Conservation (phyloP, 192 early-diverging fungal species). For the Coemansia sp. region DNA sequence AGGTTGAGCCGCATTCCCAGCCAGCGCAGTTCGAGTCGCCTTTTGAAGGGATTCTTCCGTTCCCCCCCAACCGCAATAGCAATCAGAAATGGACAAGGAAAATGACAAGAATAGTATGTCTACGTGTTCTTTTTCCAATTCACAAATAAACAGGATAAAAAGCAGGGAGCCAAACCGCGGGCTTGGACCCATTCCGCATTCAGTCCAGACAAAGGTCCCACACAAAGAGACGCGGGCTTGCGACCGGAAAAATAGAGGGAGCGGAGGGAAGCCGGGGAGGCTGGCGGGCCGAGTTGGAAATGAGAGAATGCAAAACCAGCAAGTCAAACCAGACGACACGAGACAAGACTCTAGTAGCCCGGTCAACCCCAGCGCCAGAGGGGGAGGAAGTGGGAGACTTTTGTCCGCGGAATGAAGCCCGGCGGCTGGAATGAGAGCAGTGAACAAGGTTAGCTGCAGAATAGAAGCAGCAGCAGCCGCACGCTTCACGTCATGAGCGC, state of each 20-base stretch:
- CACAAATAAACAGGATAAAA: too few species aligned
- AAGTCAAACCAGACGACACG: background rate
- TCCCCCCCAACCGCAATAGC: background rate
- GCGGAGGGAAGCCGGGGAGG: background rate
- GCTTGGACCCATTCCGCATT: too few species aligned
- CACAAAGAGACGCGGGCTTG: background rate
- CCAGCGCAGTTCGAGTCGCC: background rate
- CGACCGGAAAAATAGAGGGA: background rate
- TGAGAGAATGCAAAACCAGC: constrained; percentile 1
- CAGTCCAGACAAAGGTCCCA: too few species aligned
- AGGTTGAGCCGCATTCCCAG: background rate
- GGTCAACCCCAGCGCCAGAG: background rate
- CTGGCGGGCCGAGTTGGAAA: background rate
- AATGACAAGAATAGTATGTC: background rate
- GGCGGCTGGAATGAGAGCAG: too few species aligned
- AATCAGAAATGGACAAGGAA: background rate
- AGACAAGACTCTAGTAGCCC: too few species aligned
- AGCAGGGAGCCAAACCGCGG: too few species aligned
- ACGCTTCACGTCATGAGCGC: background rate
- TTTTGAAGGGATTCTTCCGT: background rate
- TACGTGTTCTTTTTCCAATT: background rate
- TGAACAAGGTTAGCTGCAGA: too few species aligned
- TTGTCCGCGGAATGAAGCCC: too few species aligned
- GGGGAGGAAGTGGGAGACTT: background rate
- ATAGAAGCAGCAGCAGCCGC: too few species aligned